Evolutionary conservation across 495 filamentous ascomycete species (phyloP), one percentile per base, ranked within the genome.

Genomic region (Sphaerosporella brunnea): DNA sequence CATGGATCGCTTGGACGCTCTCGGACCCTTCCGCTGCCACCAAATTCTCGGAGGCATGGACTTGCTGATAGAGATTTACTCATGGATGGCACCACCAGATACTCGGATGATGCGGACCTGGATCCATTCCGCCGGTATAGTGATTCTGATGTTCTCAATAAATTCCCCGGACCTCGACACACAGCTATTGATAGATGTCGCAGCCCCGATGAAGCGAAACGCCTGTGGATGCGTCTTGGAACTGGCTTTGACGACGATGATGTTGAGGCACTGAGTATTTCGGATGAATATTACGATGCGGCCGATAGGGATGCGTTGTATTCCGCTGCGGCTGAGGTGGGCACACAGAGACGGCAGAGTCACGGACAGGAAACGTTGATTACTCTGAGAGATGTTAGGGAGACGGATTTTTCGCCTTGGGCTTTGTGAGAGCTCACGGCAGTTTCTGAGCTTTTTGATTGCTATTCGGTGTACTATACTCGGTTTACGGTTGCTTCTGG

Each of bases 391-490:
- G 51, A 57, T 54, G 40, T 61, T 8, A 46, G 48, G 15, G 57
- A 61, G 37, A 61, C 57, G 4, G 57, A 61, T 47, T 60, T 60
- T 38, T 50, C 49, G 23, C 58, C 57, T 11, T 61, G 58, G 58
- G 58, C 38, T 1, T 20, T 59, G 48, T 59, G 30, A 50, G 11
- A 28, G n/a, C n/a, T n/a, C n/a, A n/a, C n/a, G n/a, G n/a, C n/a
- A n/a, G n/a, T n/a, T n/a, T n/a, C n/a, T n/a, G n/a, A n/a, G n/a
- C n/a, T n/a, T n/a, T n/a, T n/a, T n/a, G n/a, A n/a, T n/a, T n/a
- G n/a, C n/a, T n/a, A n/a, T n/a, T n/a, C n/a, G n/a, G n/a, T n/a
- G n/a, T n/a, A n/a, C n/a, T n/a, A n/a, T 40, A 19, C 10, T 32
- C 13, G 28, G 37, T 13, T 40, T 40, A 40, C 20, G 20, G 10